phyloP scores from a whole-genome alignment of 306 rosid species.

The Neltuma alba region DNA sequence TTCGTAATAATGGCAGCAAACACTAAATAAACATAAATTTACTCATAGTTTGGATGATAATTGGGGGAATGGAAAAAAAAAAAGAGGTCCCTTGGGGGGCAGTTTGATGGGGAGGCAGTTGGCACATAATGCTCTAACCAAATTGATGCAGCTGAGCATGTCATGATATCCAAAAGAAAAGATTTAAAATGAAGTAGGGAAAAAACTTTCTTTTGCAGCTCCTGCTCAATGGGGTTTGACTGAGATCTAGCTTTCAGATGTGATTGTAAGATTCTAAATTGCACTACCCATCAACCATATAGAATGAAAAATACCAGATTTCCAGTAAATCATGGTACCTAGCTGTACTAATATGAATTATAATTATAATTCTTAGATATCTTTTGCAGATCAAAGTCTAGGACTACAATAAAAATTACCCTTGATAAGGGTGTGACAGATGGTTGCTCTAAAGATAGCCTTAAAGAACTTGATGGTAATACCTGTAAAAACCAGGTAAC shows the following conservation, averaged over 20 bases:
- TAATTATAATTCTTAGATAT: background rate
- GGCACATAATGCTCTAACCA: background rate
- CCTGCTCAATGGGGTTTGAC: background rate
- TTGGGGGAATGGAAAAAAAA: background rate
- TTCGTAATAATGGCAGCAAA: background rate
- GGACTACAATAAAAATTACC: constrained; percentile 47
- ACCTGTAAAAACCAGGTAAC: constrained; percentile 48
- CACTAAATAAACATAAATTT: background rate
- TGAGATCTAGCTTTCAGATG: background rate
- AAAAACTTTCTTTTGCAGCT: background rate
- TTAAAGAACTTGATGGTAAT: constrained; percentile 39
- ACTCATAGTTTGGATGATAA: background rate
- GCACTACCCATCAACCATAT: constrained; percentile 14
- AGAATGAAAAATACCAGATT: background rate
- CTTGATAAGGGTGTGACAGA: constrained; percentile 54
- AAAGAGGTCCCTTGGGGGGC: no score
- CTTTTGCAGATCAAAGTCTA: background rate
- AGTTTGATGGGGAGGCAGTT: no score
- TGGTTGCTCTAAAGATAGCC: constrained; percentile 58
- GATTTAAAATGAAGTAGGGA: background rate
- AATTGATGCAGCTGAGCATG: background rate
- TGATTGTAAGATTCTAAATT: constrained; percentile 8
- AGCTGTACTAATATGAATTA: background rate
- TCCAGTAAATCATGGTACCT: constrained; percentile 1
- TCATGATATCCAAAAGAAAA: background rate